Conservation (phyloP, 2,329 filamentous ascomycete species). For the Ceratocystiopsis brevicomis region DNA sequence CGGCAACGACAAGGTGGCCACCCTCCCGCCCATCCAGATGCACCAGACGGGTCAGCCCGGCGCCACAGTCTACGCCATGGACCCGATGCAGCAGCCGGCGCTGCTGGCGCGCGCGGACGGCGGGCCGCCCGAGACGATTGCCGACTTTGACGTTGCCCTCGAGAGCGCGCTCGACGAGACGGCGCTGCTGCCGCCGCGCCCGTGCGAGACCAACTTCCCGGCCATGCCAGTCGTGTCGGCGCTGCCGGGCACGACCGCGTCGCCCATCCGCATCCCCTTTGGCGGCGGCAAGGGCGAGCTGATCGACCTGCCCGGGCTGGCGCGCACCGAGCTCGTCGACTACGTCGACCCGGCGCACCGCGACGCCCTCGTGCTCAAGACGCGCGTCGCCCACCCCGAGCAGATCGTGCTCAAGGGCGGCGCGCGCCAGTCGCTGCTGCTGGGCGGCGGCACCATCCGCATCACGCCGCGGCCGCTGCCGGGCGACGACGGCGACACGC, state of each 20-base stretch:
- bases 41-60: neutral
- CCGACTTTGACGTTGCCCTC: slow-evolving; percentile 9
- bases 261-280: slow-evolving; percentile 82
- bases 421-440: slow-evolving; percentile 52
- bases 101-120: too few relatives aligned
- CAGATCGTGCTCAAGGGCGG: slow-evolving; percentile 46
- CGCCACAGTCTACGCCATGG: slow-evolving; percentile 1
- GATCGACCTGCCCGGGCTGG: slow-evolving; percentile 77
- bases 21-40: neutral
- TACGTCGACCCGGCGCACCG: slow-evolving; percentile 51
- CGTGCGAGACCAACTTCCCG: slow-evolving; percentile 55
- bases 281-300: slow-evolving; percentile 74
- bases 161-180: slow-evolving; percentile 19
- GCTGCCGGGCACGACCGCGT: slow-evolving; percentile 82
- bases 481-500: slow-evolving; percentile 20
- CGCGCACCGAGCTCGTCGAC: slow-evolving; percentile 51
- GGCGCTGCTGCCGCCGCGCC: slow-evolving; percentile 57
- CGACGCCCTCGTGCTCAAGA: slow-evolving; percentile 57
- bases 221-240: slow-evolving; percentile 72
- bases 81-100: neutral
- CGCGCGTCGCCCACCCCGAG: slow-evolving; percentile 46
- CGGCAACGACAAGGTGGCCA: neutral
- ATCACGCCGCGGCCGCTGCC: slow-evolving; percentile 50
- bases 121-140: slow-evolving; percentile 7
- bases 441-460: slow-evolving; percentile 62